Percentiles rank a stretch among this genome's conserved stretches.
Evolutionary conservation across 306 rosid species (phyloP).

Genomic region (Cucurbita ficifolia): DNA sequence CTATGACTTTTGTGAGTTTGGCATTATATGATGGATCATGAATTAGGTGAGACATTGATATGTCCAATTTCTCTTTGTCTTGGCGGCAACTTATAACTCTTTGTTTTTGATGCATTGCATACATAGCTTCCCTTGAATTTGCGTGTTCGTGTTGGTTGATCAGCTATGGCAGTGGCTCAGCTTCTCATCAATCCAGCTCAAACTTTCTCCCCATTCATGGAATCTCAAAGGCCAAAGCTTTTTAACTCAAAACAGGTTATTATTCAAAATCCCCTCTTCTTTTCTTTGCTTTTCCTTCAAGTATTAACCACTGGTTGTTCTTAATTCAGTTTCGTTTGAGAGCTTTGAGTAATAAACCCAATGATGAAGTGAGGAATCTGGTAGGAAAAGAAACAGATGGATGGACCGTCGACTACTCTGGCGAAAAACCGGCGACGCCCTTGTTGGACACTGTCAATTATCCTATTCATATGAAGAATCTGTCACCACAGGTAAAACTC

Average conservation of each 20-base stretch:
- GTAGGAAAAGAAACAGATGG: constrained; percentile 31
- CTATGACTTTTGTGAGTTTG: not conserved
- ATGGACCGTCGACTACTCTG: constrained; percentile 44
- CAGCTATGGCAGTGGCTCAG: constrained; percentile 38
- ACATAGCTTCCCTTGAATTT: not conserved
- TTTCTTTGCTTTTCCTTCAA: not conserved
- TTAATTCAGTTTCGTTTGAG: constrained; percentile 33
- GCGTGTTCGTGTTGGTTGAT: not conserved
- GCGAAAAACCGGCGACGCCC: constrained; percentile 53
- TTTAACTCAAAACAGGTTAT: constrained; percentile 40
- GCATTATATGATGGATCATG: not conserved
- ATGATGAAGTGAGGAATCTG: constrained; percentile 23
- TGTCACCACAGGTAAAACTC: constrained; percentile 38
- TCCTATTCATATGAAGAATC: constrained; percentile 78
- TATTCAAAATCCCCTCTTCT: not conserved
- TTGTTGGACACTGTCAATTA: constrained; percentile 67
- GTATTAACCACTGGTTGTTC: not conserved
- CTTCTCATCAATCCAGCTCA: constrained; percentile 25
- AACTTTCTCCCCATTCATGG: constrained; percentile 16
- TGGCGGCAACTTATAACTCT: not conserved
- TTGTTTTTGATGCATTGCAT: not conserved
- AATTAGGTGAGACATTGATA: not conserved
- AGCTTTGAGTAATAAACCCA: constrained; percentile 30
- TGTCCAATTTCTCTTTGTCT: not conserved
- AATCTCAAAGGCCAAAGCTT: constrained; percentile 13